phyloP scores from a whole-genome alignment of 495 filamentous ascomycete genomes.

The Podospora pseudopauciseta region DNA sequence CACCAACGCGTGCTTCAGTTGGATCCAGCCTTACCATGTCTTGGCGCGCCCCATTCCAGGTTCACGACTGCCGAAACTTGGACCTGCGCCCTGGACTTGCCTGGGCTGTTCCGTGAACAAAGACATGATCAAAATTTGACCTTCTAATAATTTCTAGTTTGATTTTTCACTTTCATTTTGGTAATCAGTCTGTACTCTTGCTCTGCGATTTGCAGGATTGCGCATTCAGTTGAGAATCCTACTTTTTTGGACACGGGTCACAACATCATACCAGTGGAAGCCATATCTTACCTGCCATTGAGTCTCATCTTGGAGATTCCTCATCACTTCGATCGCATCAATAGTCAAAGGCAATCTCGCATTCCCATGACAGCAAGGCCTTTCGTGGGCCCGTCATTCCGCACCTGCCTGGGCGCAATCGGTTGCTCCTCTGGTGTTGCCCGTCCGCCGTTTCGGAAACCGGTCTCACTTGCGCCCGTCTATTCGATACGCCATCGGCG shows the following conservation, averaged over 20 bases:
- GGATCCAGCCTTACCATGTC: constrained; percentile 4
- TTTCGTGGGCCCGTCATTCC: neutral
- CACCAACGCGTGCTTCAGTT: neutral
- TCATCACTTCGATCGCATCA: neutral
- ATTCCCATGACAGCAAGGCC: neutral
- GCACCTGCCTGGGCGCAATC: neutral
- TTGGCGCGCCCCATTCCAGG: constrained; percentile 14
- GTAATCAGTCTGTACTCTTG: neutral
- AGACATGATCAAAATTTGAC: neutral
- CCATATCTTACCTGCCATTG: neutral
- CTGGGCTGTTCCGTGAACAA: neutral
- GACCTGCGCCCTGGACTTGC: neutral
- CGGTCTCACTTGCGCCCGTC: neutral
- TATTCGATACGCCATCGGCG: neutral
- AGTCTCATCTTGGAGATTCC: neutral
- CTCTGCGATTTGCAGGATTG: neutral
- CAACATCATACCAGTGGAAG: too few species aligned
- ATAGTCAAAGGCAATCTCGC: neutral
- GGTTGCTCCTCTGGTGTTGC: neutral
- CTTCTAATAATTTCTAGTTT: neutral
- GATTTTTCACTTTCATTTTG: neutral
- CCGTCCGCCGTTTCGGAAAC: neutral
- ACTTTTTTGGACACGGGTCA: neutral
- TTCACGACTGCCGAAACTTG: neutral
- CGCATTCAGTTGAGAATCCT: neutral